A percentile compares a stretch with the other conserved stretches of the same genome.
Evolutionary conservation across 2,329 filamentous ascomycete genomes (phyloP).

Genomic region (Fusarium globosum): DNA sequence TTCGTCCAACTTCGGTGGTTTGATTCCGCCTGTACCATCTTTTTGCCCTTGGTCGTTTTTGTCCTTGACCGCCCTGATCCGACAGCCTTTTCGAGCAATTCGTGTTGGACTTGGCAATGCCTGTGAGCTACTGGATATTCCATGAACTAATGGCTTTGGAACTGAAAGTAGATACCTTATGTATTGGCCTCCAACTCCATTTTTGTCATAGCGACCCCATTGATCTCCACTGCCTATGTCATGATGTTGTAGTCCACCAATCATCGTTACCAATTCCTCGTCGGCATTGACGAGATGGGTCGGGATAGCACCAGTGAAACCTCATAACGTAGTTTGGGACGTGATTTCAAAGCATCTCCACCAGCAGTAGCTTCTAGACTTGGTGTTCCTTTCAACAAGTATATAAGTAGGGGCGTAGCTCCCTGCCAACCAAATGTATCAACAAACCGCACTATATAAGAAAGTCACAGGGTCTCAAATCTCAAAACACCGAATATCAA

Average conservation of each 20-base stretch:
- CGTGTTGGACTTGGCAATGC: accelerated
- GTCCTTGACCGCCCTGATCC: accelerated
- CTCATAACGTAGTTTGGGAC: background rate
- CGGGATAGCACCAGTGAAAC: background rate
- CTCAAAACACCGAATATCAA: background rate
- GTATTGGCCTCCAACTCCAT: background rate
- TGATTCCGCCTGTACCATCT: background rate
- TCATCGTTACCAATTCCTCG: background rate
- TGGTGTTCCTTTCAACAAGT: background rate
- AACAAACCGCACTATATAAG: no score
- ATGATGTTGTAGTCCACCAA: background rate
- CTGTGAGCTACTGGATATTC: background rate
- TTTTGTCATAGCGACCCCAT: background rate
- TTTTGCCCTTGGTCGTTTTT: background rate
- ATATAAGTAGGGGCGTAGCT: background rate
- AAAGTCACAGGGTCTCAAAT: background rate
- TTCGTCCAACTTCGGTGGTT: conserved; percentile 4
- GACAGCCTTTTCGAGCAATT: no score
- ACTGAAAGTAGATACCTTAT: background rate
- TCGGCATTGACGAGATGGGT: background rate
- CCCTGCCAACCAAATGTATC: no score
- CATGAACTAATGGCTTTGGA: background rate
- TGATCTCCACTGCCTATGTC: background rate
- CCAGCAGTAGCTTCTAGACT: background rate
- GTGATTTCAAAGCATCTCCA: conserved; percentile 15